Evolutionary conservation across 2,329 filamentous ascomycete genomes (phyloP), one percentile per base, ranked within the genome.

Genomic region (Fusarium sp.): DNA sequence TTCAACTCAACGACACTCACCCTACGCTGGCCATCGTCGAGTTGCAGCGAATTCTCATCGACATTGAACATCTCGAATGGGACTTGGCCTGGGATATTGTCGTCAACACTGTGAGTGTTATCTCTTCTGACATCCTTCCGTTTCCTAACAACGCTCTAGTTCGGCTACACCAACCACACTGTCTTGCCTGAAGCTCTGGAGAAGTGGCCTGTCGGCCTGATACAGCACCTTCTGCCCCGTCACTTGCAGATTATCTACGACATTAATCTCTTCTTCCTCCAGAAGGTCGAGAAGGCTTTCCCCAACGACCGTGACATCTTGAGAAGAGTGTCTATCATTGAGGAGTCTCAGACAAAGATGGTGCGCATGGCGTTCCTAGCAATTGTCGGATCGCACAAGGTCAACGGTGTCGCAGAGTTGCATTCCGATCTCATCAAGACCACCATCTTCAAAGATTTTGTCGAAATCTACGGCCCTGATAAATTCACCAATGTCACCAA

Each of bases 401-500:
- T 99, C 84, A 99, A 99, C 74, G 96, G 96, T 79, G 96, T 99
- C 37, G 96, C 96, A 34, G 96, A 99, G 82, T 84, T 99, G 70
- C 96, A 99, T 83, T 99, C 96, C 1, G 96, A 99, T 78, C 86
- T 99, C 62, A 97, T 99, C 85, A 96, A 96, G 85, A 97, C 94
- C 0, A 99, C 96, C n/a, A 97, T 99, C 74, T 98, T 99, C 89
- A 98, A 96, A 81, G 96, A 99, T 80, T 99, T 99, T 81, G 95
- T 99, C 63, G 88, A 89, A 74, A 93, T 99, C 70, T 99, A 96
- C 75, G 96, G 96, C 4, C 91, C 91, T 1, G 96, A 99, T 86
- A 98, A 98, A 81, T 99, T 99, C 81, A 97, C 93, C 61, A 99
- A 99, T 75, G 95, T 99, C 70, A 99, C 96, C 70, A 99, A 99